A percentile compares a stretch with the other conserved stretches of the same genome.
Evolutionary conservation across 2,329 filamentous ascomycete genomes (phyloP).

Genomic region (Aspergillus sp.): DNA sequence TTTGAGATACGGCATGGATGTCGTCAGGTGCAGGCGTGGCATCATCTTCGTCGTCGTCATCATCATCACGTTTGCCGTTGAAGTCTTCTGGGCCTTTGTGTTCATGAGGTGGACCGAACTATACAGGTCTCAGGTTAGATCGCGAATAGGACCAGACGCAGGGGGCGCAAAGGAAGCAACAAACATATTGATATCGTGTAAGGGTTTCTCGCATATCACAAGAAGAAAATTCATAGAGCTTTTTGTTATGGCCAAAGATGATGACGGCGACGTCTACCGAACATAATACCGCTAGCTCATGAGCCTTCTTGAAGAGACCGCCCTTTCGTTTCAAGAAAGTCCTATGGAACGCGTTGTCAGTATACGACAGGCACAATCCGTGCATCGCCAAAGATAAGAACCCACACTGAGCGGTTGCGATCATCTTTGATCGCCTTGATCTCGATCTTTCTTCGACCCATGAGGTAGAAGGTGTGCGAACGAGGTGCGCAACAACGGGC

Average conservation of each 20-base stretch:
- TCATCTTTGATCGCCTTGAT: conserved; percentile 99
- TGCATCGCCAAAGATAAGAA: conserved; percentile 25
- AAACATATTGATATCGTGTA: conserved; percentile 84
- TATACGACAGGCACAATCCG: not conserved
- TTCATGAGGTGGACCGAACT: conserved; percentile 93
- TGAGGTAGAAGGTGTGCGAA: conserved; percentile 45
- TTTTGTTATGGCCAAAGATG: conserved; percentile 98
- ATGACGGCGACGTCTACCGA: conserved; percentile 98
- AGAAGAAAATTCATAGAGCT: conserved; percentile 97
- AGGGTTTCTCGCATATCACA: conserved; percentile 91
- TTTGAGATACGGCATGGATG: conserved; percentile 53
- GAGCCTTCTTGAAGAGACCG: conserved; percentile 98
- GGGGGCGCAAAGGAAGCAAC: conserved; percentile 44
- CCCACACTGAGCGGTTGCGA: conserved; percentile 95
- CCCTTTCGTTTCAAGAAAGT: conserved; percentile 99
- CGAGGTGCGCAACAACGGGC: conserved; percentile 18
- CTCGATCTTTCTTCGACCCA: conserved; percentile 99
- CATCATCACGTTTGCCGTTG: conserved; percentile 73
- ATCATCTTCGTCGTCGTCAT: conserved; percentile 81
- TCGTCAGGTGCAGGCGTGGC: conserved; percentile 74
- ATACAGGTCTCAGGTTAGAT: conserved; percentile 26
- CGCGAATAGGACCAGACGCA: conserved; percentile 8
- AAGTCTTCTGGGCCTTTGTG: conserved; percentile 96
- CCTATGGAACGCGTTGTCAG: conserved; percentile 51
- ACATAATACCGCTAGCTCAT: conserved; percentile 96